These are phyloP conservation scores for Viridothelium virens DNA, from an alignment of 495 filamentous ascomycete genomes.

Conservation along the genomic window DNA sequence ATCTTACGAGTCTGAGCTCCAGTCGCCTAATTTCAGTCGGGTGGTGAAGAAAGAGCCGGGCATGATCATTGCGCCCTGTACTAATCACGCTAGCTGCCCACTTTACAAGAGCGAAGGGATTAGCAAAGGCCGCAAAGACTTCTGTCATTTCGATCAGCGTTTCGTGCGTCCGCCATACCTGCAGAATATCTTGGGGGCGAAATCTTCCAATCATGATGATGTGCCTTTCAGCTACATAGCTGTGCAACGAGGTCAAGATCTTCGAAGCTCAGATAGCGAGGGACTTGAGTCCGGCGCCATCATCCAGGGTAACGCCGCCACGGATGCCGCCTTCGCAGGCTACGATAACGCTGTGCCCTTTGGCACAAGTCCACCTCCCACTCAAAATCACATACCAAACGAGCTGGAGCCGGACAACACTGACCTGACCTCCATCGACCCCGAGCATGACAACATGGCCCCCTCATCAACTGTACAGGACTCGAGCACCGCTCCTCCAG, in stretches of 20 bases:
- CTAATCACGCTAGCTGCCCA: constrained; percentile 79
- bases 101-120: constrained; percentile 71
- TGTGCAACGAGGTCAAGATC: constrained; percentile 62
- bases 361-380: neutral
- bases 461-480: neutral
- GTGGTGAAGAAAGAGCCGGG: constrained; percentile 56
- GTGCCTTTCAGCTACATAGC: constrained; percentile 81
- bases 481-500: constrained; percentile 16
- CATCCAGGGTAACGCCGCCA: constrained; percentile 32
- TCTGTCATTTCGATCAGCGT: constrained; percentile 83
- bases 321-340: constrained; percentile 38
- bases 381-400: constrained; percentile 35
- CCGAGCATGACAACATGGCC: constrained; percentile 6
- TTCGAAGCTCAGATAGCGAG: constrained; percentile 19
- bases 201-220: constrained; percentile 78
- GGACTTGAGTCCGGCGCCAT: constrained; percentile 23
- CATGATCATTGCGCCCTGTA: constrained; percentile 94
- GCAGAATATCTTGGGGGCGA: constrained; percentile 65
- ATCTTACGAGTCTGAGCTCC: constrained; percentile 31
- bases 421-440: constrained; percentile 5
- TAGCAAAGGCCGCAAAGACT: constrained; percentile 68
- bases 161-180: constrained; percentile 77
- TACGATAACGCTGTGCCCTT: constrained; percentile 29
- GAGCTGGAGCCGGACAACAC: constrained; percentile 43
- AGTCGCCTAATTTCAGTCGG: constrained; percentile 22